phyloP scores from a whole-genome alignment of 1,284 basidiomycete genomes.

The Sparassis latifolia region DNA sequence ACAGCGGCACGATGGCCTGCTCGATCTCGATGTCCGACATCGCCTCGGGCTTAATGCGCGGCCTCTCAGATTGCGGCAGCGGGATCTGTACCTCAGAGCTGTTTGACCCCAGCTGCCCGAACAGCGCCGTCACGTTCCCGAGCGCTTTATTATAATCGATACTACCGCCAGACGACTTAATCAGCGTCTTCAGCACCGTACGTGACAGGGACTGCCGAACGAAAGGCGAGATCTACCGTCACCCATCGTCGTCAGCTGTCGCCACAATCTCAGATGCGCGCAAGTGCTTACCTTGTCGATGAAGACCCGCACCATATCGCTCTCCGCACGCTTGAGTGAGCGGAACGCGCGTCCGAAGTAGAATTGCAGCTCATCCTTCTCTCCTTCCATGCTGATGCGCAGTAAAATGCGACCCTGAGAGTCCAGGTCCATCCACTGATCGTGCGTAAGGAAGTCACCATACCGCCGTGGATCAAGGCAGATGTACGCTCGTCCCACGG shows the following conservation, averaged over 20 bases:
- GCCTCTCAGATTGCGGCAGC: constrained; percentile 63
- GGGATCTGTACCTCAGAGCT: constrained; percentile 75
- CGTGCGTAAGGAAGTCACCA: constrained; percentile 86
- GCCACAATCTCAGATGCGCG: neutral
- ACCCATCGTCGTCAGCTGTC: neutral
- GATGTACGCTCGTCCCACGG: constrained; percentile 88
- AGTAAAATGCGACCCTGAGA: constrained; percentile 81
- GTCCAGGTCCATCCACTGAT: constrained; percentile 91
- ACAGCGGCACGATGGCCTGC: constrained; percentile 84
- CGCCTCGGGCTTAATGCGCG: constrained; percentile 63
- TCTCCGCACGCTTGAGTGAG: constrained; percentile 89
- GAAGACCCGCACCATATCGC: constrained; percentile 94
- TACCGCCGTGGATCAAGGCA: constrained; percentile 88
- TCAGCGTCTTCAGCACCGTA: constrained; percentile 66
- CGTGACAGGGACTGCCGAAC: constrained; percentile 88
- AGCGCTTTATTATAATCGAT: constrained; percentile 83
- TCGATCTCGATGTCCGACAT: constrained; percentile 94
- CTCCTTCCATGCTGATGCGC: constrained; percentile 96
- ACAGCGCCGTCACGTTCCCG: constrained; percentile 75
- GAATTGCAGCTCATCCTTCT: constrained; percentile 97
- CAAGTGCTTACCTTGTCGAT: constrained; percentile 79
- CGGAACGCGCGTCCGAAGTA: constrained; percentile 96
- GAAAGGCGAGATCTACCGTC: constrained; percentile 83
- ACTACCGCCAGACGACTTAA: constrained; percentile 55
- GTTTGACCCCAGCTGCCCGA: constrained; percentile 59